Evolutionary conservation across 1,284 basidiomycete species (phyloP).

Genomic region (Flammula alnicola): DNA sequence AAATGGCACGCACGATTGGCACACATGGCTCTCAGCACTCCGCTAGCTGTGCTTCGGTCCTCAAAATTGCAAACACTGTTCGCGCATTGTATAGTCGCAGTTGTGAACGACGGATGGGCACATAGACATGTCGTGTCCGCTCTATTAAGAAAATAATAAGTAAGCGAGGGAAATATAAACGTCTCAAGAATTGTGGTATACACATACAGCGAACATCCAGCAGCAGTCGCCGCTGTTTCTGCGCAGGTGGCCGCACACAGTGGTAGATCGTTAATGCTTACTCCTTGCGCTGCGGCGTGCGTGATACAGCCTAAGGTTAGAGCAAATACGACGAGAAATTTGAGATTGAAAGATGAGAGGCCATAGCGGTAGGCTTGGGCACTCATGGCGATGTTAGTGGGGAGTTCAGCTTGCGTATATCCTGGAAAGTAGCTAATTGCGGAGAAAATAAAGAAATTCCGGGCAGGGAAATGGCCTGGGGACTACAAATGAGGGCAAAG

Average conservation of each 20-base stretch:
- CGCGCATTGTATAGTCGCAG: conserved; percentile 1
- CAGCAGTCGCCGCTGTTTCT: conserved; percentile 1
- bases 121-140: conserved; percentile 1
- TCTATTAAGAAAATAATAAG: not conserved
- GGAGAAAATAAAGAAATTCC: too few relatives aligned
- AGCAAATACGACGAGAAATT: not conserved
- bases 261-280: not conserved
- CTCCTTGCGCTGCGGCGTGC: not conserved
- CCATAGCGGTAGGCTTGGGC: too few relatives aligned
- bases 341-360: not conserved
- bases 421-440: too few relatives aligned
- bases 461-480: too few relatives aligned
- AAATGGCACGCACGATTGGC: not conserved
- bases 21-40: not conserved
- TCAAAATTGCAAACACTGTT: not conserved
- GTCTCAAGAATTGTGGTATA: not conserved
- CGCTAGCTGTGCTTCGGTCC: not conserved
- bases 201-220: conserved; percentile 5
- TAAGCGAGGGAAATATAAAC: not conserved
- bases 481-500: too few relatives aligned
- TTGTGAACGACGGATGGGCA: not conserved
- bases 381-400: too few relatives aligned
- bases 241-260: conserved; percentile 1
- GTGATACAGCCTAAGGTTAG: not conserved
- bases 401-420: too few relatives aligned